Percentiles rank a stretch among this genome's conserved stretches.
phyloP scores from a whole-genome alignment of 139 green algal species.

The Coelastrella sp. region DNA sequence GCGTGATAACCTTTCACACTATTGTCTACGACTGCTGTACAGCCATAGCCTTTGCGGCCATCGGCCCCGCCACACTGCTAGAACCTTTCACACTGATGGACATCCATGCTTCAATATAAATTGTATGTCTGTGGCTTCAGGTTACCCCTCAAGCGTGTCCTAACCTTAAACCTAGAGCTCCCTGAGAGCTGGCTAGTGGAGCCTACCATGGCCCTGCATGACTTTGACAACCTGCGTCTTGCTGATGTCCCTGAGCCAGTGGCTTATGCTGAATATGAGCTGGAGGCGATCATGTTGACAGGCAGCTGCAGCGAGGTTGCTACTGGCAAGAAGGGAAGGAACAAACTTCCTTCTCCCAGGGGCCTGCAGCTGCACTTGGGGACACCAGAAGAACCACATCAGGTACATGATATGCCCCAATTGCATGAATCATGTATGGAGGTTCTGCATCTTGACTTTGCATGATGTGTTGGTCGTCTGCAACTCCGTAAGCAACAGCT shows the following conservation, averaged over 20 bases:
- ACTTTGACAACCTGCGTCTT: conserved; percentile 96
- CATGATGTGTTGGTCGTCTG: too few species aligned
- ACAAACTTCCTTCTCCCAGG: conserved; percentile 70
- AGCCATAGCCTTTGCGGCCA: too few species aligned
- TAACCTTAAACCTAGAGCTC: conserved; percentile 94
- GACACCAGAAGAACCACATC: conserved; percentile 51
- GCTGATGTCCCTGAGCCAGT: conserved; percentile 71
- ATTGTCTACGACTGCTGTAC: too few species aligned
- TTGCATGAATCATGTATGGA: not conserved
- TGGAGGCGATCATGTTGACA: conserved; percentile 95
- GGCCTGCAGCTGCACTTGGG: conserved; percentile 94
- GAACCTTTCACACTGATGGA: too few species aligned
- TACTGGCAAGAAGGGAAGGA: not conserved
- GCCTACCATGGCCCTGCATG: conserved; percentile 67
- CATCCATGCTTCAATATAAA: not conserved
- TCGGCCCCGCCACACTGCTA: too few species aligned
- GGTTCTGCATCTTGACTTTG: too few species aligned
- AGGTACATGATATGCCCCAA: conserved; percentile 44
- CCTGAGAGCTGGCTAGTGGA: conserved; percentile 96
- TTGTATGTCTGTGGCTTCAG: too few species aligned
- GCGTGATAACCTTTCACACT: too few species aligned
- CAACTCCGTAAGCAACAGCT: too few species aligned
- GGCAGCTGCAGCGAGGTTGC: conserved; percentile 82
- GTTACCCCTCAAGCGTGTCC: conserved; percentile 74
- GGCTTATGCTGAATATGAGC: conserved; percentile 84